Evolutionary conservation across 148 eudicot species (phyloP).

Genomic region (Arbutus unedo): DNA sequence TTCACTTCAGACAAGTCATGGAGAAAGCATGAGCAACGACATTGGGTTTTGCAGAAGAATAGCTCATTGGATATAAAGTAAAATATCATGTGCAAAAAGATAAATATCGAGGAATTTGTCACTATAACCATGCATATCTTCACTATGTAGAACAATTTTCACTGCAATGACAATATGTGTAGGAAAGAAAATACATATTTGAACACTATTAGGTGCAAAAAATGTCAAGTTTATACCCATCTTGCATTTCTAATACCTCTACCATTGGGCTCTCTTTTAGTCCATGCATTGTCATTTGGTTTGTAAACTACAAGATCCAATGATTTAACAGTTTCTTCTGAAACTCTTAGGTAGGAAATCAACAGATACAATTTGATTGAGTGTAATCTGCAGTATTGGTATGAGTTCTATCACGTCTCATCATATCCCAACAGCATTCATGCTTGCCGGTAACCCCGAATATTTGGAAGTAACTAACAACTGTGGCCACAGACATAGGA

Average conservation of each 20-base stretch:
- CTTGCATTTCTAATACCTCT: not conserved
- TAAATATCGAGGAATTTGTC: not conserved
- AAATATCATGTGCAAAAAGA: not conserved
- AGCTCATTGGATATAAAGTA: not conserved
- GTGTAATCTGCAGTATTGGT: not conserved
- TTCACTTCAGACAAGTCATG: not conserved
- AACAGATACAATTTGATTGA: not conserved
- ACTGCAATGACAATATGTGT: not conserved
- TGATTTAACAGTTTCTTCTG: not conserved
- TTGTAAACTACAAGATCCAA: not conserved
- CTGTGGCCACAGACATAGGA: not conserved
- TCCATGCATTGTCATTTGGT: not conserved
- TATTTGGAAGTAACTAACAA: not conserved
- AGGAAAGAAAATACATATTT: not conserved
- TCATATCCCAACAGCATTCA: not conserved
- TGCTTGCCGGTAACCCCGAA: not conserved
- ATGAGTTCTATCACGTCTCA: not conserved
- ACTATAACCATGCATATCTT: not conserved
- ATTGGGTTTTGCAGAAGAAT: not conserved
- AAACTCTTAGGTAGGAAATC: not conserved
- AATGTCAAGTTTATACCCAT: not conserved
- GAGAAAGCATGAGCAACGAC: not conserved
- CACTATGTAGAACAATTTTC: not conserved
- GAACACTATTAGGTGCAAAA: not conserved
- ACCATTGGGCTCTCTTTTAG: not conserved